phyloP scores from a whole-genome alignment of 768 basidiomycete species.

The Strobilomyces confusus region DNA sequence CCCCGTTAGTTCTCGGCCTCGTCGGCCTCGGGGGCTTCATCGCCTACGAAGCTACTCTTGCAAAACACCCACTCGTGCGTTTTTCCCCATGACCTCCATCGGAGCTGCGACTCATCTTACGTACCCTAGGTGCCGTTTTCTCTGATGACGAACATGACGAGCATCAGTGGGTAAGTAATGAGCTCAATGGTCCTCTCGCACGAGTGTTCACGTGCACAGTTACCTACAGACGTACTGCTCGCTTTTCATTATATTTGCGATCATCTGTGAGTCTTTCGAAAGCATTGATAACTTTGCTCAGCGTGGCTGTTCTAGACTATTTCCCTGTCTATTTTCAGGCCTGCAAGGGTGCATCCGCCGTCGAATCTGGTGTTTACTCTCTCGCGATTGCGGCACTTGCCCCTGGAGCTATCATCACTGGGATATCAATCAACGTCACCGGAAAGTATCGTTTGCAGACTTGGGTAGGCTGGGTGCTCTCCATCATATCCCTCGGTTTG shows the following conservation, averaged over 20 bases:
- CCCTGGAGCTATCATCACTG: neutral
- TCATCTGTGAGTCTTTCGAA: neutral
- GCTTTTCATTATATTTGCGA: neutral
- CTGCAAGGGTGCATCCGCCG: neutral
- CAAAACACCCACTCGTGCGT: neutral
- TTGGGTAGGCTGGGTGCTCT: neutral
- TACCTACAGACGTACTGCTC: neutral
- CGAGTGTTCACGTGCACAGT: neutral
- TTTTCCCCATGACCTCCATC: neutral
- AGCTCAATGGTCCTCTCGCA: neutral
- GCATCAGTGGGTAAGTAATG: constrained; percentile 14
- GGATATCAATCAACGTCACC: neutral
- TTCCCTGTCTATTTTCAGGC: neutral
- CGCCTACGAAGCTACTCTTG: neutral
- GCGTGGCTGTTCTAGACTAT: neutral
- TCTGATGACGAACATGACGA: neutral
- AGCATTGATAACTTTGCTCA: neutral
- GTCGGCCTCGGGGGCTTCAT: neutral
- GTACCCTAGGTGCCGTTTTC: constrained; percentile 6
- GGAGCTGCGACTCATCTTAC: neutral
- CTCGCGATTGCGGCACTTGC: neutral
- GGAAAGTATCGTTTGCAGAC: neutral
- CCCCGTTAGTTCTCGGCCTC: neutral
- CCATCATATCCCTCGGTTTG: neutral
- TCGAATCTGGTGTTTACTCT: neutral